Evolutionary conservation across 2,329 filamentous ascomycete species (phyloP), one percentile per base, ranked within the genome.

Genomic region (Alternaria panax): DNA sequence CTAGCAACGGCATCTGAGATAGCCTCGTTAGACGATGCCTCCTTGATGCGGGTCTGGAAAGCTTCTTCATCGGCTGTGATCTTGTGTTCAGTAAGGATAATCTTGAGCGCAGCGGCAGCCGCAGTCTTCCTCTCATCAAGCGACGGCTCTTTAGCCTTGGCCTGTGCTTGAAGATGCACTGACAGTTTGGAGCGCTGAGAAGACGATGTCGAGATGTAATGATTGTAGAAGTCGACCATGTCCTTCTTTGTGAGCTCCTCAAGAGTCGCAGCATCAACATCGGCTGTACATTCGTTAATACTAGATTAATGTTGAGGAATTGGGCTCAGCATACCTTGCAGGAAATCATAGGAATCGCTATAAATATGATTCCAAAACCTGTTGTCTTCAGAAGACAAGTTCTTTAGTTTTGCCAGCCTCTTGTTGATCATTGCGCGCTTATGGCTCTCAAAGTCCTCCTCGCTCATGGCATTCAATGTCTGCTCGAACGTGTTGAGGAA

Each of bases 381-480:
- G 55, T 84, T 86, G 5, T 89, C 92, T 80, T 99, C 95, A 65
- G 94, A 90, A 60, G 89, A 87, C 46, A 99, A 82, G 67, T 97
- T 98, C 84, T 97, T 97, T 69, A 96, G 79, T 78, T 96, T 97
- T 80, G 98, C 93, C 22, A 96, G 82, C 16, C 92, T 84, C 80
- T 93, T 93, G 74, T 91, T 92, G 72, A 97, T 88, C 41, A 98
- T 83, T 71, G 93, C 96, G 68, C 91, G 87, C 82, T 97, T 97
- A 81, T 98, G 92, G 47, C 88, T 89, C 73, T 97, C 92, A 68
- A 99, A 98, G 9, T 94, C 92, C 1, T 87, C 82, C 2, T 94
- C 88, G 3, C 85, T 85, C 93, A 98, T 97, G 3, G 88, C 84
- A 45, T 87, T 83, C 24, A 98, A 79, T 3, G 82, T 88, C 42